Evolutionary conservation across 495 filamentous ascomycete genomes (phyloP).

Genomic region (Physcia stellaris): DNA sequence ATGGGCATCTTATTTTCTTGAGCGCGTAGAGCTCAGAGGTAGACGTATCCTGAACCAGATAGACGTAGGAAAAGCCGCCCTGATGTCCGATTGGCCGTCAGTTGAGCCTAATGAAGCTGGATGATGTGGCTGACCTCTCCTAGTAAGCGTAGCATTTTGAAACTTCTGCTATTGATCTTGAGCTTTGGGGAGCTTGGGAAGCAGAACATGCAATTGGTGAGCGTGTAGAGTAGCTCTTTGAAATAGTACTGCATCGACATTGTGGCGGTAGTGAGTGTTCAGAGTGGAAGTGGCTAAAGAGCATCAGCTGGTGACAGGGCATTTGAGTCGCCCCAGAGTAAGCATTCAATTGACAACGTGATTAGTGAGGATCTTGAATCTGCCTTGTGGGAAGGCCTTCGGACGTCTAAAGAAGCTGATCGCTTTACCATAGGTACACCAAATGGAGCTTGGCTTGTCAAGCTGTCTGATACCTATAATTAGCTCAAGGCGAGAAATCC

Average conservation of each 20-base stretch:
- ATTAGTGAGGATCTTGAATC: no score
- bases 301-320: no score
- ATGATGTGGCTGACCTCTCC: constrained; percentile 51
- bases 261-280: no score
- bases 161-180: constrained; percentile 87
- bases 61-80: constrained; percentile 97
- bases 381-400: no score
- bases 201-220: constrained; percentile 89
- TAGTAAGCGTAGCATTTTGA: constrained; percentile 85
- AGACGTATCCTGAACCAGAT: constrained; percentile 83
- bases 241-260: constrained; percentile 87
- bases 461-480: no score
- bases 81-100: constrained; percentile 18
- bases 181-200: constrained; percentile 87
- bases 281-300: no score
- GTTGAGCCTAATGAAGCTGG: not conserved
- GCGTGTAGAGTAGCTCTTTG: constrained; percentile 75
- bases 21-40: constrained; percentile 77
- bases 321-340: no score
- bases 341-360: no score
- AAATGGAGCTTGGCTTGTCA: no score
- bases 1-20: constrained; percentile 97
- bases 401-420: no score
- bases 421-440: no score
- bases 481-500: no score